A percentile compares a stretch with the other conserved stretches of the same genome.
phyloP scores from a whole-genome alignment of 2,329 filamentous ascomycete species.

The Albophoma yamanashiensis region DNA sequence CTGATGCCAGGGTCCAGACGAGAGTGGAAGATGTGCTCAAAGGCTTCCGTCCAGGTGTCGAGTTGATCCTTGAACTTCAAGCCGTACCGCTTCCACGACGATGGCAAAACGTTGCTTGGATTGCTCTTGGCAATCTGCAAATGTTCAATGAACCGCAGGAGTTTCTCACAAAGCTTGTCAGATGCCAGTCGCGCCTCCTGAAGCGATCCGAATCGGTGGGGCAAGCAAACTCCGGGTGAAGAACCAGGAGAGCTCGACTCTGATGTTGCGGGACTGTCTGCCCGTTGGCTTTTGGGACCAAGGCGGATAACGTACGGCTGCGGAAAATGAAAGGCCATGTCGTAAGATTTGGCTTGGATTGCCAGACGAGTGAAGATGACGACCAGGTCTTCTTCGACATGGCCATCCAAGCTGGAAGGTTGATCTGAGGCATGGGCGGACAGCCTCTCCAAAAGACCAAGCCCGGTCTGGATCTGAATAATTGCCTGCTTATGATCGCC shows the following conservation, averaged over 20 bases:
- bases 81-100: constrained; percentile 35
- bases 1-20: constrained; percentile 37
- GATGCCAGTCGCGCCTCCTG: constrained; percentile 45
- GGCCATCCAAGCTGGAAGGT: constrained; percentile 23
- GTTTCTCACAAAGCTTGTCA: constrained; percentile 44
- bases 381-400: constrained; percentile 47
- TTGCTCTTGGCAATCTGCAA: constrained; percentile 36
- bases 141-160: constrained; percentile 48
- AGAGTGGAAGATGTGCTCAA: constrained; percentile 40
- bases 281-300: constrained; percentile 18
- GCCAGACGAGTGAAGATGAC: constrained; percentile 54
- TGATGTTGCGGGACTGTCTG: constrained; percentile 17
- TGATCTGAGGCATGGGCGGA: constrained; percentile 11
- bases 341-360: constrained; percentile 57
- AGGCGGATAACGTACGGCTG: constrained; percentile 47
- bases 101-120: constrained; percentile 41
- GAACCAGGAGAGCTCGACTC: constrained; percentile 4
- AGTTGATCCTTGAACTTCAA: constrained; percentile 37
- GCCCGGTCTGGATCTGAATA: constrained; percentile 47
- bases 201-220: constrained; percentile 33
- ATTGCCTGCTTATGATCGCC: constrained; percentile 54
- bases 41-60: constrained; percentile 44
- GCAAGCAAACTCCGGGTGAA: constrained; percentile 10
- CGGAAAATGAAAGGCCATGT: constrained; percentile 58
- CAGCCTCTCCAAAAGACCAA: constrained; percentile 42